Percentiles rank a stretch among this genome's conserved stretches.
Conservation (phyloP, 805 yeast genomes). For the Yarrowia sp. region DNA sequence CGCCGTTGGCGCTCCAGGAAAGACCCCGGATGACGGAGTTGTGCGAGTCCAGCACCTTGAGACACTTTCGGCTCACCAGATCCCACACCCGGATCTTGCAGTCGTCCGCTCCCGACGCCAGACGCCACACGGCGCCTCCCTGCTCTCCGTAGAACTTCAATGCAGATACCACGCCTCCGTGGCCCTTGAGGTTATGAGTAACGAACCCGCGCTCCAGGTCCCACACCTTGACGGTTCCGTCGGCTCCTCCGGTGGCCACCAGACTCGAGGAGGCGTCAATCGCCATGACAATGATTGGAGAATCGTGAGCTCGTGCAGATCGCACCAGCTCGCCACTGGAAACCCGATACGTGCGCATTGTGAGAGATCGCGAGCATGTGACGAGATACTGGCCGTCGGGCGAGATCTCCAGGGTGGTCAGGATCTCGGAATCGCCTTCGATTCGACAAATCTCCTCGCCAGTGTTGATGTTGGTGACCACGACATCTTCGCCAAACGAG, state of each 20-base stretch:
- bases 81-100: constrained; percentile 68
- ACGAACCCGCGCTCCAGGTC: constrained; percentile 86
- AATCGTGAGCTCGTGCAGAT: constrained; percentile 55
- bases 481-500: constrained; percentile 77
- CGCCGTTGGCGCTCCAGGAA: constrained; percentile 63
- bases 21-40: constrained; percentile 85
- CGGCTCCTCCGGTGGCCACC: constrained; percentile 93
- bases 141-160: constrained; percentile 75
- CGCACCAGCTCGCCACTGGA: constrained; percentile 47
- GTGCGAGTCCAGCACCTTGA: constrained; percentile 73
- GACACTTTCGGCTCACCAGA: constrained; percentile 70
- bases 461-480: constrained; percentile 67
- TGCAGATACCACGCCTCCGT: constrained; percentile 85
- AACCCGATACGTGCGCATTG: constrained; percentile 70
- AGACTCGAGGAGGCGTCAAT: constrained; percentile 83
- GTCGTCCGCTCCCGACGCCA: constrained; percentile 74
- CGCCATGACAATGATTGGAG: constrained; percentile 82
- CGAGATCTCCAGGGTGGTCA: constrained; percentile 77
- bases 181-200: constrained; percentile 92
- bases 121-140: constrained; percentile 69
- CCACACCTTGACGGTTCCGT: constrained; percentile 90
- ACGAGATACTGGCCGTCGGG: constrained; percentile 77
- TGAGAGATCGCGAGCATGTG: constrained; percentile 82
- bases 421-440: constrained; percentile 83
- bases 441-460: constrained; percentile 65